These are phyloP conservation scores for Sporothrix brasiliensis DNA, from an alignment of 2,329 filamentous ascomycete species.

Conservation along the genomic window DNA sequence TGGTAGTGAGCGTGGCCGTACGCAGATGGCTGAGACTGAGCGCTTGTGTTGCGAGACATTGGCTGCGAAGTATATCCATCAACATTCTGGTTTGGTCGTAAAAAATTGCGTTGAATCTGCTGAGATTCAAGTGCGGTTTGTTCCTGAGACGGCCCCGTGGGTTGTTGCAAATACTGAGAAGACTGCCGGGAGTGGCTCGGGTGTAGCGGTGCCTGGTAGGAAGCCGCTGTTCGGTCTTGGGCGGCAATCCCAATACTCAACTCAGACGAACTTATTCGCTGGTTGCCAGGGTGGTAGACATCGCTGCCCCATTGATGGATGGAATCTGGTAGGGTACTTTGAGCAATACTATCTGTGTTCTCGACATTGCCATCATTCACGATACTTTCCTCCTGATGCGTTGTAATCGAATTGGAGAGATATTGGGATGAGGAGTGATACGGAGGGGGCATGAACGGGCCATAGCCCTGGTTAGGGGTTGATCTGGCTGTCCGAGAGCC, in stretches of 20 bases:
- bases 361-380: background rate
- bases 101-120: slow-evolving; percentile 27
- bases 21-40: slow-evolving; percentile 42
- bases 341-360: background rate
- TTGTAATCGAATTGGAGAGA: background rate
- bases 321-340: slow-evolving; percentile 25
- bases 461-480: slow-evolving; percentile 39
- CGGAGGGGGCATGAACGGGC: slow-evolving; percentile 41
- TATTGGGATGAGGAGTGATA: slow-evolving; percentile 28
- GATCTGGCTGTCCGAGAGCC: slow-evolving; percentile 43
- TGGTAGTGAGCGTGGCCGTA: background rate
- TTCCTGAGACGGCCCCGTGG: background rate
- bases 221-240: slow-evolving; percentile 37
- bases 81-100: background rate
- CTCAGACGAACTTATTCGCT: slow-evolving; percentile 36
- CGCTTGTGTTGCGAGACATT: slow-evolving; percentile 53
- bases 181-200: background rate
- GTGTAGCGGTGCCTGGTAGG: slow-evolving; percentile 32
- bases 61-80: slow-evolving; percentile 54
- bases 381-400: background rate
- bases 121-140: background rate
- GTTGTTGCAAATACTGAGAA: background rate
- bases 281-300: slow-evolving; percentile 36
- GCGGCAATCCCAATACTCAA: slow-evolving; percentile 32
- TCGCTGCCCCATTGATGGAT: slow-evolving; percentile 41